Base-by-base conservation (phyloP, 805 yeast species). In the Torulaspora gathmanii region DNA sequence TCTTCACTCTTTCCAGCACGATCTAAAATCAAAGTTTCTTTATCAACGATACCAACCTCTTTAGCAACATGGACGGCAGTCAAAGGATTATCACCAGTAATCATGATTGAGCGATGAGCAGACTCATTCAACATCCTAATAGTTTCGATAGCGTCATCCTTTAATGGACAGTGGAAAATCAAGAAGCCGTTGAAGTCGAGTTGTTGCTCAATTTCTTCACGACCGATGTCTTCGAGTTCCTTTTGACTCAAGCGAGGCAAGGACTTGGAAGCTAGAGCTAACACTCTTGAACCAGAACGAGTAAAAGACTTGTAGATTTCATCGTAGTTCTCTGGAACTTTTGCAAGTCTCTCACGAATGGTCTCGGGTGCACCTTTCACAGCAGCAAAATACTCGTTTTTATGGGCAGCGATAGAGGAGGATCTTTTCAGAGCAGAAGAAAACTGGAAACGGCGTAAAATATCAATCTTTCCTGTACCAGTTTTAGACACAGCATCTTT, bases 301-400 rank as follows among this genome's bases (percentile, higher is more conserved):
- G 98, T 93, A 63, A 86, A 93, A 10, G 88, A 80, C 67, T 90
- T 90, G 70, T 79, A 93, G 28, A 83, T 79, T 19, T 80, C 86
- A 64, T 91, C 97, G 62, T 91, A 93, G 55, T 80, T 74, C 25
- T 70, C 77, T 16, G 98, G 97, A 46, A 85, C 79, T 37, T 71
- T 72, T 35, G 65, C 56, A 50, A 93, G 69, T 86, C 93, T 87
- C 46, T 72, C 75, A 63, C 82, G 81, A 56, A 93, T 80, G 15
- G 97, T 93, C 70, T 93, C 99, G 4, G 99, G 99, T 1, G 99
- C 99, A 74, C 99, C 99, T 70, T 93, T 93, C 35, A 82, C 95
- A 53, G 95, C 83, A 37, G 89, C 93, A 53, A 88, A 74, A 46
- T 80, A 70, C 51, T 78, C 72, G 44, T 73, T 71, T 25, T 77